phyloP scores from a whole-genome alignment of 2,329 filamentous ascomycete genomes.

The Fonsecaea multimorphosa region DNA sequence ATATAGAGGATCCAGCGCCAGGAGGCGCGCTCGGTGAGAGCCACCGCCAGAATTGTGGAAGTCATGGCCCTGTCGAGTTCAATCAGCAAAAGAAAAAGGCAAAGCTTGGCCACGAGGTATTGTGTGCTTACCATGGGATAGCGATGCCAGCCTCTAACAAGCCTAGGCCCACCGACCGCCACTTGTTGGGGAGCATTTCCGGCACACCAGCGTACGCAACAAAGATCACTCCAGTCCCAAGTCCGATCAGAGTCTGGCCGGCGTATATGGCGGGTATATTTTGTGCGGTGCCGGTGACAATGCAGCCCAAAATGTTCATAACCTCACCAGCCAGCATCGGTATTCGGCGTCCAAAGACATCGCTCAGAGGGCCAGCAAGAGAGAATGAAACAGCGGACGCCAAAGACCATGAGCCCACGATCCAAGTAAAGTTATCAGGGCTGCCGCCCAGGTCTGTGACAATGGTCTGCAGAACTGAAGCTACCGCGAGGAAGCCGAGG shows the following conservation, averaged over 20 bases:
- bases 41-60: no score
- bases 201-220: constrained; percentile 46
- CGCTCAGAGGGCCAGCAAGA: constrained; percentile 44
- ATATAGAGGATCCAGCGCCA: constrained; percentile 59
- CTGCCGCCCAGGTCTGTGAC: constrained; percentile 19
- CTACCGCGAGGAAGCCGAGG: constrained; percentile 40
- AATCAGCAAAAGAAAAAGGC: no score
- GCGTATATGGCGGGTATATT: constrained; percentile 47
- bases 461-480: constrained; percentile 22
- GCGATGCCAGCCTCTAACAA: no score
- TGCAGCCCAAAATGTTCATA: constrained; percentile 47
- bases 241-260: constrained; percentile 43
- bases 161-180: no score
- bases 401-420: constrained; percentile 18
- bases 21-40: no score
- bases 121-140: no score
- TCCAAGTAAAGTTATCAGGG: constrained; percentile 14
- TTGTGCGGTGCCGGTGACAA: constrained; percentile 47
- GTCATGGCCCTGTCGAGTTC: no score
- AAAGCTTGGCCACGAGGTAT: no score
- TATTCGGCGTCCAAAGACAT: constrained; percentile 48
- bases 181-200: constrained; percentile 47
- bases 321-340: constrained; percentile 42
- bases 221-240: constrained; percentile 48
- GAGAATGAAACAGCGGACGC: constrained; percentile 35